Evolutionary conservation across 495 filamentous ascomycete species (phyloP).

Genomic region (Annulohypoxylon moriforme): DNA sequence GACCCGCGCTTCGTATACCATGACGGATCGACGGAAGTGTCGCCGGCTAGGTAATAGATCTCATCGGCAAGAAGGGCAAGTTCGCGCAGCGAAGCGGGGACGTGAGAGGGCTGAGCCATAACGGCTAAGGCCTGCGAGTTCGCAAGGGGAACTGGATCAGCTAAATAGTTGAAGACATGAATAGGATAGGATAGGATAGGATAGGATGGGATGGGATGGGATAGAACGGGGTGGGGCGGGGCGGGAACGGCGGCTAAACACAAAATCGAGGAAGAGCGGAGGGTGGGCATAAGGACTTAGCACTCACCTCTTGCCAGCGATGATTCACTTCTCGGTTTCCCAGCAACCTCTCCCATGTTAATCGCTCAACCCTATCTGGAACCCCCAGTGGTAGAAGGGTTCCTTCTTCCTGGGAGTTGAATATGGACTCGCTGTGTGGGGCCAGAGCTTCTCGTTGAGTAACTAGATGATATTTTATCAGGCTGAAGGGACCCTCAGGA

Average conservation of each 20-base stretch:
- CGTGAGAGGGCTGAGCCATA: slow-evolving; percentile 82
- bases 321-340: slow-evolving; percentile 76
- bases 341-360: slow-evolving; percentile 77
- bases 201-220: not conserved
- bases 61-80: slow-evolving; percentile 85
- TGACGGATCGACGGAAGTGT: slow-evolving; percentile 78
- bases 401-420: slow-evolving; percentile 33
- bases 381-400: slow-evolving; percentile 44
- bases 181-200: not conserved
- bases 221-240: not conserved
- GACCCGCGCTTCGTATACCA: slow-evolving; percentile 93
- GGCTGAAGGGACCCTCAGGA: slow-evolving; percentile 79
- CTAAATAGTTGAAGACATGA: not conserved
- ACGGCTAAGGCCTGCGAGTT: slow-evolving; percentile 78
- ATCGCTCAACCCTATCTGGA: slow-evolving; percentile 65
- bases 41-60: slow-evolving; percentile 86
- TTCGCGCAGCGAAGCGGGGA: slow-evolving; percentile 81
- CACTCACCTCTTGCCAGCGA: slow-evolving; percentile 84
- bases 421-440: slow-evolving; percentile 43
- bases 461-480: slow-evolving; percentile 84
- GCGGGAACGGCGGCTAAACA: not conserved
- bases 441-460: slow-evolving; percentile 65
- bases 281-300: not conserved
- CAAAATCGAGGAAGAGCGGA: not conserved
- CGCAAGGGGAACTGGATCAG: not conserved